Evolutionary conservation across 768 basidiomycete species (phyloP), one percentile per base, ranked within the genome.

Genomic region (Coprinopsis strossmayeri): DNA sequence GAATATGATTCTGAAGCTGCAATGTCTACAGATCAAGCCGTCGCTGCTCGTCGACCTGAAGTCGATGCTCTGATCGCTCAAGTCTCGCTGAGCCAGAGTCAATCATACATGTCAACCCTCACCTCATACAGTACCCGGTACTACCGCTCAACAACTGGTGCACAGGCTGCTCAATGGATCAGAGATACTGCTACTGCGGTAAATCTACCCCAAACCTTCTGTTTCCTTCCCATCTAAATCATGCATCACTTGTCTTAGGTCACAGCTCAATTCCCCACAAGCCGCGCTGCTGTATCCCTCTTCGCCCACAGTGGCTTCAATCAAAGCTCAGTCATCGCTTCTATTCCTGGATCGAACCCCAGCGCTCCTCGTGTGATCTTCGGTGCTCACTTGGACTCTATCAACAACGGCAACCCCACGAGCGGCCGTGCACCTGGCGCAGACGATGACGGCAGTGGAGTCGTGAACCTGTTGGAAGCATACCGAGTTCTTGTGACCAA

Each of bases 371-470:
- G 64, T 41, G 64, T 65, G 30, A 67, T 73, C 45, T 51, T 74
- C 34, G 71, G 67, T 17, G 66, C 69, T 7, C 72, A 72, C 49
- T 66, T 73, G 56, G 71, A 73, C 49, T 72, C 67, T 4, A 68
- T 69, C 54, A 73, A 72, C 53, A 60, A 61, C 32, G 59, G 58
- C 54, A 68, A 53, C 34, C 70, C 70, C 0, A 64, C 66, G 2
- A 61, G 56, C 30, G 70, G 71, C 34, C 67, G 68, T 21, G 73
- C 73, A 11, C 76, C 74, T 24, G 76, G 77, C 42, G 71, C 70
- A 0, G 75, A 77, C 44, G 76, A 76, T 52, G 73, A 75, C 45
- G 76, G 75, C 13, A 70, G 68, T 5, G 74, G 74, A 13, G 59
- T 60, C 24, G 71, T 73, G 42, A 73, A 72, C 53, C 58, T 72